Percentiles rank a stretch among this genome's conserved stretches.
Conservation (phyloP, 345 rosid species). For the Citrus mangshanensis region DNA sequence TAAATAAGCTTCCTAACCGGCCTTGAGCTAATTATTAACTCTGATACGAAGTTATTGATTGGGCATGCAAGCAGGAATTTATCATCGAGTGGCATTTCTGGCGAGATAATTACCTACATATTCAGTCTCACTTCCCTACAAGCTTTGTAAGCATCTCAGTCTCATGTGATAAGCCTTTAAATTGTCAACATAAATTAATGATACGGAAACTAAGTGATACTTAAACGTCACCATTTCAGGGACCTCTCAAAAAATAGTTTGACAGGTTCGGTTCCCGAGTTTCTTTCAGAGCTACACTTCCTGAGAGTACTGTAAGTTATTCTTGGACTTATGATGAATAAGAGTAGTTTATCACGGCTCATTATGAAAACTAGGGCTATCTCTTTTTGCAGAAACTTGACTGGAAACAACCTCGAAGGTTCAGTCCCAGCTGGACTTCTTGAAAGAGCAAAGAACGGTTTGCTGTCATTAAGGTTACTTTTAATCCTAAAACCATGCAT, state of each 20-base stretch:
- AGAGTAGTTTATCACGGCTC: not conserved
- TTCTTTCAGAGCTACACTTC: conserved; percentile 31
- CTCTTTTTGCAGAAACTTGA: conserved; percentile 31
- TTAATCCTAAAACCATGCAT: too few relatives aligned
- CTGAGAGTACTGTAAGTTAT: conserved; percentile 35
- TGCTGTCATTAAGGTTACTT: conserved; percentile 34
- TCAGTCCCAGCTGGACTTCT: conserved; percentile 39
- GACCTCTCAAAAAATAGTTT: conserved; percentile 48
- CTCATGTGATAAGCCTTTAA: not conserved
- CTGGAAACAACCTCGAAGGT: conserved; percentile 43
- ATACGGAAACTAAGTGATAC: not conserved
- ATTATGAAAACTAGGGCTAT: not conserved
- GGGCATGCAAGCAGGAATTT: not conserved
- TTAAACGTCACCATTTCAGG: conserved; percentile 8
- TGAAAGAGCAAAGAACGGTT: conserved; percentile 33
- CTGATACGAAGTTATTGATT: not conserved
- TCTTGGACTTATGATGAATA: not conserved
- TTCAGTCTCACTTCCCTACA: not conserved
- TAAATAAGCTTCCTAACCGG: too few relatives aligned
- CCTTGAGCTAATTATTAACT: too few relatives aligned
- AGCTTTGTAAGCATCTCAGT: not conserved
- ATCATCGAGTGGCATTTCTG: not conserved
- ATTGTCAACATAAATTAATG: not conserved
- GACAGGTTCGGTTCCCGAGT: conserved; percentile 38
- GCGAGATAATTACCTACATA: not conserved